phyloP scores from a whole-genome alignment of 495 filamentous ascomycete genomes.

The Podospora appendiculata region DNA sequence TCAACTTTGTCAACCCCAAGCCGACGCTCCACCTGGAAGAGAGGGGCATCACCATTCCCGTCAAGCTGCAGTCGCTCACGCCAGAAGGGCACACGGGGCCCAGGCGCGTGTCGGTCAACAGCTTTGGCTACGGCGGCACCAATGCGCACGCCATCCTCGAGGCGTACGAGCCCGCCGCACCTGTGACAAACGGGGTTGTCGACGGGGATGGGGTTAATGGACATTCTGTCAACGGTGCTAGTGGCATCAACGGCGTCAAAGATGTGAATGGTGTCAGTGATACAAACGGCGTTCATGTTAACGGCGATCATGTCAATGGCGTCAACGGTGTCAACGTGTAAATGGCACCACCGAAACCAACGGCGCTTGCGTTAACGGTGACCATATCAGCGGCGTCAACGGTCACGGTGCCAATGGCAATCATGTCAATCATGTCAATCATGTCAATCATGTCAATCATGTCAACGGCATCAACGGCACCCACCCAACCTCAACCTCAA shows the following conservation, averaged over 20 bases:
- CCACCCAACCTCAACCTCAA: neutral
- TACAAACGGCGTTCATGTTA: too few relatives aligned
- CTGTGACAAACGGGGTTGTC: neutral
- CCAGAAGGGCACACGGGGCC: neutral
- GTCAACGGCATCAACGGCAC: neutral
- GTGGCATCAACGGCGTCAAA: too few relatives aligned
- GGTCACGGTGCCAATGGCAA: too few relatives aligned
- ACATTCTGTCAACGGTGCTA: too few relatives aligned
- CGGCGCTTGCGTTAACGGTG: neutral
- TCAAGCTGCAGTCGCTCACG: neutral
- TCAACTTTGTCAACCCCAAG: slow-evolving; percentile 41
- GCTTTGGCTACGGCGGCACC: slow-evolving; percentile 1
- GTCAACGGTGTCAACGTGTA: too few relatives aligned
- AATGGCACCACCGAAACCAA: neutral
- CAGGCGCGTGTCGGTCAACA: slow-evolving; percentile 3
- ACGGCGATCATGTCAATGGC: too few relatives aligned
- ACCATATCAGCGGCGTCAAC: neutral
- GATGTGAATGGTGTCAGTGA: too few relatives aligned
- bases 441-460: too few relatives aligned
- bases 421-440: too few relatives aligned
- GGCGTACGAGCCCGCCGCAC: neutral
- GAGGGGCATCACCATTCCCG: slow-evolving; percentile 5
- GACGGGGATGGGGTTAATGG: too few relatives aligned
- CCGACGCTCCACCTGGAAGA: slow-evolving; percentile 21
- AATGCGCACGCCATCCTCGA: slow-evolving; percentile 37